Evolutionary conservation across 2,329 filamentous ascomycete genomes (phyloP).

Genomic region (Sclerotiophoma versabilis): DNA sequence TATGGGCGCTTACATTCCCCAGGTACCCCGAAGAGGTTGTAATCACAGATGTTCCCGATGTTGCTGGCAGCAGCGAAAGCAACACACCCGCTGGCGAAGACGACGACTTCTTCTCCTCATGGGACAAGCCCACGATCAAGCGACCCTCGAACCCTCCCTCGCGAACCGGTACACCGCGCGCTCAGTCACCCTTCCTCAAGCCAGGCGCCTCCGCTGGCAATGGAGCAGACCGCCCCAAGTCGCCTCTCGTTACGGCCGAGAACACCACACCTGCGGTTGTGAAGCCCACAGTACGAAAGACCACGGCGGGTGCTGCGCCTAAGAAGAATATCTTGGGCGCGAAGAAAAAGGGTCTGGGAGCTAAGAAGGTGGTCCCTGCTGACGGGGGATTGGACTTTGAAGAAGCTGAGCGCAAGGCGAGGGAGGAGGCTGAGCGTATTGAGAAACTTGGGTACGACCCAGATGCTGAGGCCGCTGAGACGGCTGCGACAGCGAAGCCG

Average conservation of each 20-base stretch:
- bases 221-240: slow-evolving; percentile 73
- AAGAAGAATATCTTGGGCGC: slow-evolving; percentile 90
- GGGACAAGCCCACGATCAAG: slow-evolving; percentile 98
- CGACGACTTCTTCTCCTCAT: slow-evolving; percentile 98
- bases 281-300: slow-evolving; percentile 83
- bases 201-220: slow-evolving; percentile 69
- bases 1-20: slow-evolving; percentile 26
- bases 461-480: slow-evolving; percentile 71
- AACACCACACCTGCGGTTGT: slow-evolving; percentile 62
- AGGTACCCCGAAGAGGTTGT: slow-evolving; percentile 87
- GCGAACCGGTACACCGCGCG: slow-evolving; percentile 83
- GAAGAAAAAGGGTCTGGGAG: slow-evolving; percentile 64
- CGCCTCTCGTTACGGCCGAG: slow-evolving; percentile 68
- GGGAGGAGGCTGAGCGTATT: slow-evolving; percentile 95
- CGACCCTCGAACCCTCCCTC: slow-evolving; percentile 92
- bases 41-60: slow-evolving; percentile 73
- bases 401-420: slow-evolving; percentile 94
- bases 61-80: slow-evolving; percentile 64
- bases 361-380: slow-evolving; percentile 79
- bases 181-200: slow-evolving; percentile 88
- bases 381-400: slow-evolving; percentile 83
- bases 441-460: slow-evolving; percentile 95
- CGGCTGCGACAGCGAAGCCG: slow-evolving; percentile 44
- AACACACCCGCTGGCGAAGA: slow-evolving; percentile 83
- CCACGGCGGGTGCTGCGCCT: slow-evolving; percentile 65